Base-by-base conservation (phyloP, 768 basidiomycete genomes). In the Psilocybe sp. region DNA sequence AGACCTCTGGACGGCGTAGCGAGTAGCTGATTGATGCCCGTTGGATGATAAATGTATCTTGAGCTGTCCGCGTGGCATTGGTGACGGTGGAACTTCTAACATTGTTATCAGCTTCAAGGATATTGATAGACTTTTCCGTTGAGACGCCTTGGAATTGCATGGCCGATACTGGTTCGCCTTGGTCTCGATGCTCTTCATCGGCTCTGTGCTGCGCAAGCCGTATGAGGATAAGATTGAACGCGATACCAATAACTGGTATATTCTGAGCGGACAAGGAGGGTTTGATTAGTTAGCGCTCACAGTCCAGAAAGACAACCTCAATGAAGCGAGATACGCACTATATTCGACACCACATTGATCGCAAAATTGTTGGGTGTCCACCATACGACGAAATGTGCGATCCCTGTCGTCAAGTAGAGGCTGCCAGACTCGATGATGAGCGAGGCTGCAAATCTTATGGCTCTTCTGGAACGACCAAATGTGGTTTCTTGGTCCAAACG, bases 191-290 rank as follows among this genome's bases (percentile, higher is more conserved):
- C 23, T 28, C 23, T 28, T 28, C 23, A 3, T 28, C 43, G 4
- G 42, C 44, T 3, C 52, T 37, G n/a, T 31, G 48, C n/a, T 46
- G 38, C 1, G 50, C 36, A 9, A 40, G 33, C 14, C 54, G 46
- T 9, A 59, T 59, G 16, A 60, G 44, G 35, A 63, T 61, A 4
- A 63, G 50, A 34, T 63, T 59, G 48, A 61, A 61, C 1, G 58
- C 56, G 11, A 58, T 58, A 14, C 58, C 60, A 2, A 47, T 53
- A 8, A 58, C 44, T 11, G 53, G 42, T 34, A 57, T 44, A 20
- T 58, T 50, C 60, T 63, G n/a, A 9, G 23, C 7, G 3, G 23
- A n/a, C 23, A 28, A 28, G 23, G 3, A 28, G 23, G 23, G 23
- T 28, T 7, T 7, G 7, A 28, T 28, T 7, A 4, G 28, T 16